Evolutionary conservation across 306 rosid genomes (phyloP).

Genomic region (barrel medic (Medicago truncatula)): DNA sequence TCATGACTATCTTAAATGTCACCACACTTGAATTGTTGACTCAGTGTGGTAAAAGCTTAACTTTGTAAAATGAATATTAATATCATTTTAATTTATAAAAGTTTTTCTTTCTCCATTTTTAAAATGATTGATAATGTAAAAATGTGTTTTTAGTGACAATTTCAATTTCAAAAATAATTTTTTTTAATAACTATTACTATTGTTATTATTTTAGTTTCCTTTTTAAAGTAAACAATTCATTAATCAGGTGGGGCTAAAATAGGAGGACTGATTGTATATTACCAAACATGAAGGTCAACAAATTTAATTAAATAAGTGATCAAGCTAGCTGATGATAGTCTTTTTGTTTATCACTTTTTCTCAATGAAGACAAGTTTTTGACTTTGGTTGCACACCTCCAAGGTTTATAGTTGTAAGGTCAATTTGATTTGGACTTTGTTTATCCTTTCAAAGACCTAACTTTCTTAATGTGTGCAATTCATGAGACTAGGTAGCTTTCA

Average conservation of each 20-base stretch:
- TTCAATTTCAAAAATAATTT: not conserved
- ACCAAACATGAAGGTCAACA: conserved; percentile 33
- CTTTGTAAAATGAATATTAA: not conserved
- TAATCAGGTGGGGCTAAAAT: conserved; percentile 33
- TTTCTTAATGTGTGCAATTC: conserved; percentile 39
- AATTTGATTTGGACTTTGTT: conserved; percentile 38
- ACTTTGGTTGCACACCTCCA: conserved; percentile 43
- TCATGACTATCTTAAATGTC: not conserved
- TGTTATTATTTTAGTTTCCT: conserved; percentile 26
- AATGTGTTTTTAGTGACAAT: not conserved
- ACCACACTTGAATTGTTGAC: not conserved
- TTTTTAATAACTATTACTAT: too few relatives aligned
- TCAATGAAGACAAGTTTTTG: conserved; percentile 48
- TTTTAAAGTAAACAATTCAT: conserved; percentile 11
- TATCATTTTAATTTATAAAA: too few relatives aligned
- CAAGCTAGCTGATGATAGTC: conserved; percentile 18
- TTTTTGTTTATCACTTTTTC: conserved; percentile 36
- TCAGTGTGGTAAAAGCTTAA: too few relatives aligned
- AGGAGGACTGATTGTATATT: conserved; percentile 30
- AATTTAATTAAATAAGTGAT: conserved; percentile 29
- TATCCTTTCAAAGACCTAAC: conserved; percentile 34
- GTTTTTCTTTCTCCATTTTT: too few relatives aligned
- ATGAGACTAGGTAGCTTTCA: conserved; percentile 23
- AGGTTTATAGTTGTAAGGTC: conserved; percentile 35
- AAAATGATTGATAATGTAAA: not conserved